Evolutionary conservation across 192 early-diverging fungal genomes (phyloP).

Genomic region (Linnemannia hyalina): DNA sequence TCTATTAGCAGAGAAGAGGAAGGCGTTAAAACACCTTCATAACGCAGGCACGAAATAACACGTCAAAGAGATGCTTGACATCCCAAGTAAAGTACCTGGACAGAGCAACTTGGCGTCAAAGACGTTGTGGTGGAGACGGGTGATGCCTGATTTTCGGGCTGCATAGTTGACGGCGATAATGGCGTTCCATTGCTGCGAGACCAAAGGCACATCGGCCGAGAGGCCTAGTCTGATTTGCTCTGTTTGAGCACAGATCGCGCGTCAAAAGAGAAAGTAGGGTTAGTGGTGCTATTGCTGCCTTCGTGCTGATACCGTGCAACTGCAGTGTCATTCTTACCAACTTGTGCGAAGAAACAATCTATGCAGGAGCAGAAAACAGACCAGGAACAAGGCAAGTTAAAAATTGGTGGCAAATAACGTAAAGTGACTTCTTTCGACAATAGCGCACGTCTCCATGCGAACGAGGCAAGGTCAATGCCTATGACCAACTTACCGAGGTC

Average conservation of each 20-base stretch:
- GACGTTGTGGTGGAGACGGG: slow-evolving; percentile 64
- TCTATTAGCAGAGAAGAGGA: slow-evolving; percentile 55
- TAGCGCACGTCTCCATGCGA: background rate
- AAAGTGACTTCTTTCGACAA: background rate
- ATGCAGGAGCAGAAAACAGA: background rate
- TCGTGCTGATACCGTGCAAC: too few species aligned
- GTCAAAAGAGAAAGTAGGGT: background rate
- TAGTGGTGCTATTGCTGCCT: background rate
- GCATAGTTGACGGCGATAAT: slow-evolving; percentile 92
- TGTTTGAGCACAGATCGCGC: slow-evolving; percentile 15
- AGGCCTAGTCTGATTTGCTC: slow-evolving; percentile 81
- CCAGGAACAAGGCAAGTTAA: background rate
- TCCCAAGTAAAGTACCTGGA: slow-evolving; percentile 53
- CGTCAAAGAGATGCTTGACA: background rate
- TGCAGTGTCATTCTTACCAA: slow-evolving; percentile 58
- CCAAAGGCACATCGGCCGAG: slow-evolving; percentile 75
- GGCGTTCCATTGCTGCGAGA: slow-evolving; percentile 93
- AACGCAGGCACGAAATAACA: background rate
- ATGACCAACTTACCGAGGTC: slow-evolving; percentile 51
- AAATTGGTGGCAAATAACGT: slow-evolving; percentile 45
- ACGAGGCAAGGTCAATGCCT: background rate
- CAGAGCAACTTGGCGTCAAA: slow-evolving; percentile 66
- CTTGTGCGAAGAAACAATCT: slow-evolving; percentile 87
- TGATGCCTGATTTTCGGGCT: slow-evolving; percentile 84
- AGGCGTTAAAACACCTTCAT: background rate